phyloP scores from a whole-genome alignment of 768 basidiomycete species.

The Lentinula guzmanii region DNA sequence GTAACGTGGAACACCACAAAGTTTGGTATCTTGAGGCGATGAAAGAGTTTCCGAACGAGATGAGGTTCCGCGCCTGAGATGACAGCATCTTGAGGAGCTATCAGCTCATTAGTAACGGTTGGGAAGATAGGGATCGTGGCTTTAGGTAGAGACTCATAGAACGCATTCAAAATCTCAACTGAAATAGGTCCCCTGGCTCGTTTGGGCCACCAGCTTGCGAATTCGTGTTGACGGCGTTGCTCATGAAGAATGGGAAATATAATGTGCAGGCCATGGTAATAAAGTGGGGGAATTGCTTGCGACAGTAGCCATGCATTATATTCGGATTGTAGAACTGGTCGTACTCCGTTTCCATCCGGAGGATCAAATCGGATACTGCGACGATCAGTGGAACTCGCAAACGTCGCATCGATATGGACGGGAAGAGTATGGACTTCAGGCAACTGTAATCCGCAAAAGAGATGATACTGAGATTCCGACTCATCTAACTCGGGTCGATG shows the following conservation, averaged over 20 bases:
- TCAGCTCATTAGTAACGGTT: slow-evolving; percentile 4
- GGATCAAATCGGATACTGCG: slow-evolving; percentile 16
- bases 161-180: slow-evolving; percentile 8
- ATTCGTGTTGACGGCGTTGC: not conserved
- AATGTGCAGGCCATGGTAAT: slow-evolving; percentile 10
- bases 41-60: slow-evolving; percentile 3
- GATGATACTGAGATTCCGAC: not conserved
- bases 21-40: not conserved
- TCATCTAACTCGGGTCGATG: not conserved
- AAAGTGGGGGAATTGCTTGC: slow-evolving; percentile 12
- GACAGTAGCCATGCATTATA: slow-evolving; percentile 18
- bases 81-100: slow-evolving; percentile 11
- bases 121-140: slow-evolving; percentile 8
- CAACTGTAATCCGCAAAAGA: slow-evolving; percentile 17
- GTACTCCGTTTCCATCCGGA: slow-evolving; percentile 11
- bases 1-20: slow-evolving; percentile 4
- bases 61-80: slow-evolving; percentile 2
- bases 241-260: not conserved
- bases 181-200: slow-evolving; percentile 11
- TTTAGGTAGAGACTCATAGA: slow-evolving; percentile 9
- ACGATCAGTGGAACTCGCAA: slow-evolving; percentile 15
- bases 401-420: slow-evolving; percentile 15
- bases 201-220: slow-evolving; percentile 12
- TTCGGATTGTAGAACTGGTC: slow-evolving; percentile 9
- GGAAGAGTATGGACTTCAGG: slow-evolving; percentile 14